Evolutionary conservation across 768 basidiomycete genomes (phyloP).

Genomic region (Favolaschia claudopus): DNA sequence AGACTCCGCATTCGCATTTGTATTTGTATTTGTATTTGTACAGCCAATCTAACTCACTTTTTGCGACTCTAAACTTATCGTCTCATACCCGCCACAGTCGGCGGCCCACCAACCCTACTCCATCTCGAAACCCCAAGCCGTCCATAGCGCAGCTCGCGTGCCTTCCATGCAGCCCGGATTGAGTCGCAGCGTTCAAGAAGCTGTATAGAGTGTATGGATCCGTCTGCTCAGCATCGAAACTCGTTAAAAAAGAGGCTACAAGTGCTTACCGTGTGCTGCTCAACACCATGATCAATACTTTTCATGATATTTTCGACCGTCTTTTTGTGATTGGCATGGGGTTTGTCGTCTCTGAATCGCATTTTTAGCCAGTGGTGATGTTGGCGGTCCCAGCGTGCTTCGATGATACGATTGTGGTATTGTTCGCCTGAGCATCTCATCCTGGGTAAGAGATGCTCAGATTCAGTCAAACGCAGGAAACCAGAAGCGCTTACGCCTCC

Average conservation of each 20-base stretch:
- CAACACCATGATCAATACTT: constrained; percentile 94
- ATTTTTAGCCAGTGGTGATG: constrained; percentile 83
- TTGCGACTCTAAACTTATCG: too few relatives aligned
- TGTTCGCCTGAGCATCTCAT: constrained; percentile 88
- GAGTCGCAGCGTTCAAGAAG: constrained; percentile 68
- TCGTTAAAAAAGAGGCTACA: too few relatives aligned
- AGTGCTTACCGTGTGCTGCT: constrained; percentile 77
- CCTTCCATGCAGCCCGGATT: constrained; percentile 81
- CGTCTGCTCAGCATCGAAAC: too few relatives aligned
- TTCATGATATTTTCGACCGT: constrained; percentile 90
- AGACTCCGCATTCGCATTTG: too few relatives aligned
- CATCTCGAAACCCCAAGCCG: constrained; percentile 68
- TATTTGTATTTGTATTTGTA: too few relatives aligned
- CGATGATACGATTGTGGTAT: constrained; percentile 91
- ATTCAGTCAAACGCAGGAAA: constrained; percentile 12
- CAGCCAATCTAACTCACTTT: too few relatives aligned
- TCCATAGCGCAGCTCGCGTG: constrained; percentile 71
- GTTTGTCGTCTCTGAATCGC: constrained; percentile 95
- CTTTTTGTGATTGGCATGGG: constrained; percentile 84
- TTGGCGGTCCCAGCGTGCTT: constrained; percentile 88
- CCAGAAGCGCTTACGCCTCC: constrained; percentile 72
- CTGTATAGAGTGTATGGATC: constrained; percentile 54
- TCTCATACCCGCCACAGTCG: constrained; percentile 67
- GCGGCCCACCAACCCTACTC: constrained; percentile 80
- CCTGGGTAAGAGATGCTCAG: constrained; percentile 47